Base-by-base conservation (phyloP, 1,284 basidiomycete genomes). In the Naganishia liquefaciens region DNA sequence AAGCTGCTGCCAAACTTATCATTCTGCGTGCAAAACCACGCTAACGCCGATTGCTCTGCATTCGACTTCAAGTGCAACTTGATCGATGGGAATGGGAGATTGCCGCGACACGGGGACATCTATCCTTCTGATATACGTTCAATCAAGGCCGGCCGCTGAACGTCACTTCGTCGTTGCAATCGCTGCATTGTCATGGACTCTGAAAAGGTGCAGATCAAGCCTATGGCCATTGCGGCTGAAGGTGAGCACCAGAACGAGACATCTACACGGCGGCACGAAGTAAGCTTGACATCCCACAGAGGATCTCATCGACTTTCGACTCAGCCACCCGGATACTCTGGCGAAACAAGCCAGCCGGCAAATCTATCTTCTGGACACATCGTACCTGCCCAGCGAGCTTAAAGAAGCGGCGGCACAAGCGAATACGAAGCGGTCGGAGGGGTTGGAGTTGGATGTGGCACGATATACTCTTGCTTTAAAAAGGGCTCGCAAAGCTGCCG, bases 301-400 rank as follows among this genome's bases (percentile, higher is more conserved):
- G 27, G 25, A 39, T 15, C 25, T 60, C 21, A 60, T 60, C 37
- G 57, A 60, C 33, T 60, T 40, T 19, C 57, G 57, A 25, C 57
- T 60, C 21, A 50, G 57, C 28, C 57, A 60, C 27, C 57, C 57
- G 5, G 57, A 60, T 25, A 37, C 43, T 27, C 33, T 60, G 6
- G 46, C 57, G n/a, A 60, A 60, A 49, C 57, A 60, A 10, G 57
- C 25, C 9, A 60, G 47, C 33, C 57, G 57, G 9, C 57, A 60
- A 27, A 25, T 60, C 21, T 60, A 60, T 25, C 46, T 60, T 5
- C n/a, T 60, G 44, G 57, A 60, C 19, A 60, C 57, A 17, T 60
- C 57, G 30, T 60, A 60, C 15, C 25, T 60, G 46, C 25, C 57
- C 2, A 49, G 37, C 27, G 57, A 60, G 23, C 57, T 60, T 21